Evolutionary conservation across 441 rosid genomes (phyloP), one percentile per base, ranked within the genome.

Genomic region (Mallotus repandus): DNA sequence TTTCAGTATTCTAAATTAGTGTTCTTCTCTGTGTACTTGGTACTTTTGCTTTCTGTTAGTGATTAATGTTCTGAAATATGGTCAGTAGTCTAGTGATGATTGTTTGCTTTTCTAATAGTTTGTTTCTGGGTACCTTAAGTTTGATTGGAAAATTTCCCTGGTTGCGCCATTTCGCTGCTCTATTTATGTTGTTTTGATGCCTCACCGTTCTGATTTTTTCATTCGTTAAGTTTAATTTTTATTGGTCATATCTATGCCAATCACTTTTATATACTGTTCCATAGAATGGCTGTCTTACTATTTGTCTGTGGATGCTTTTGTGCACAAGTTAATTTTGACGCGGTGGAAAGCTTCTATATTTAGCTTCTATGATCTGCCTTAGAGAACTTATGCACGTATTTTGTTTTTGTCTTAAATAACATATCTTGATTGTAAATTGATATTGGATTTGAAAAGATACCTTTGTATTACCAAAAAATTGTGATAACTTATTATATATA

Each of bases 181-280:
- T 62, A 59, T 87, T 54, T 91, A 90, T 72, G 91, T 90, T 38
- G 78, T 25, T 25, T 52, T 9, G 88, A 88, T 73, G 89, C 89
- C 56, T 84, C 96, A 71, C 80, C n/a, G 80, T 70, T 89, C 92
- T 66, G 85, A 89, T 21, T 16, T 63, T 61, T 61, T 32, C 8
- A 29, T 22, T 2, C 16, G 18, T 22, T 12, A n/a, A 6, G 10
- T 50, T 29, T 19, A 4, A 4, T 16, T 7, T 68, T 53, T 13
- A 41, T 49, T 49, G 53, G 12, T 25, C 2, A 49, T 49, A 49
- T 35, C n/a, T 2, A 19, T 9, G 4, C 32, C 53, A 14, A n/a
- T 53, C 29, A 53, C 15, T 54, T 7, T 55, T 13, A 12, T 35
- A 32, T 19, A 21, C 19, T 56, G 72, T 69, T 56, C 35, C 35